phyloP scores from a whole-genome alignment of 1,139 yeast species.

The Kluyveromyces marxianus region DNA sequence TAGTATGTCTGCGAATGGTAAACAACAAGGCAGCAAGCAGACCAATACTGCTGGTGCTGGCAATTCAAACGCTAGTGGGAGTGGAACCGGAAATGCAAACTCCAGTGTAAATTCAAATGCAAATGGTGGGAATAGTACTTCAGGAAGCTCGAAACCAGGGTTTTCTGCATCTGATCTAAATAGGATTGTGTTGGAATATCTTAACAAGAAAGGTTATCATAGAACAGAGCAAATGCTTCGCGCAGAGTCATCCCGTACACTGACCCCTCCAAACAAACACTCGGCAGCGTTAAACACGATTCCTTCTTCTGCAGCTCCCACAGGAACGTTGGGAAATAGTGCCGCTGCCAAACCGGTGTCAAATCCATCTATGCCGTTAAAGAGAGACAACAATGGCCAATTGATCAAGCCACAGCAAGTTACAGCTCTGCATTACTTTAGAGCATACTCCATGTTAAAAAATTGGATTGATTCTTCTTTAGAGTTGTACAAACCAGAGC shows the following conservation, averaged over 20 bases:
- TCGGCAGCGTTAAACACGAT: conserved; percentile 24
- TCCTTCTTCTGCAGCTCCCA: conserved; percentile 21
- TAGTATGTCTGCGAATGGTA: conserved; percentile 12
- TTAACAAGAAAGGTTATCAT: conserved; percentile 89
- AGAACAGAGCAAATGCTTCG: conserved; percentile 91
- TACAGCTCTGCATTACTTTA: conserved; percentile 63
- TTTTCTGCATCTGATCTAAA: conserved; percentile 75
- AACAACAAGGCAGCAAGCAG: conserved; percentile 5
- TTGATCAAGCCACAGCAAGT: conserved; percentile 26
- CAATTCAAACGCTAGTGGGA: not conserved
- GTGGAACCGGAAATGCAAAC: not conserved
- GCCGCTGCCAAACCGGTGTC: conserved; percentile 30
- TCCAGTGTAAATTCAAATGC: not conserved
- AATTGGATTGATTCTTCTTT: conserved; percentile 89
- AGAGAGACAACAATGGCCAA: conserved; percentile 35
- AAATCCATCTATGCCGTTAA: conserved; percentile 35
- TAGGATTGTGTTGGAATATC: conserved; percentile 82
- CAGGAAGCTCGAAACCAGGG: conserved; percentile 10
- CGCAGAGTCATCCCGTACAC: conserved; percentile 72
- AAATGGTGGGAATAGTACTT: conserved; percentile 5
- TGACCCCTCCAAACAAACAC: conserved; percentile 43
- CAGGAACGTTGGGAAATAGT: conserved; percentile 5
- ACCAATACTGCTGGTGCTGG: not conserved
- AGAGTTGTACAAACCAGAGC: conserved; percentile 86
- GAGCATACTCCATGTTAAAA: conserved; percentile 73